Base-by-base conservation (phyloP, 768 basidiomycete genomes). In the Pisolithus tinctorius region DNA sequence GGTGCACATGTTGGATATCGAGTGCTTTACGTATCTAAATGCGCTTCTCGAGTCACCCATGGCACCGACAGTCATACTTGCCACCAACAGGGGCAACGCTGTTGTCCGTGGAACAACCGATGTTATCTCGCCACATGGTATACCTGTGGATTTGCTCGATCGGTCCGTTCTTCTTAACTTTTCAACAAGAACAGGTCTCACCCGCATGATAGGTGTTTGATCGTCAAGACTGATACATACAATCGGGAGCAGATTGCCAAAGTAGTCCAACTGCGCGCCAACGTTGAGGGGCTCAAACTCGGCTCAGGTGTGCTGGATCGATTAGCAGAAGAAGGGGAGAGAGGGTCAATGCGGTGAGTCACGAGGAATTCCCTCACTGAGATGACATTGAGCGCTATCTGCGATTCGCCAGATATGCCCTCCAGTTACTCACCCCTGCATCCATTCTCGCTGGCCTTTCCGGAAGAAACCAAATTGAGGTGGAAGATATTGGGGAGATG, bases 1-100 rank as follows among this genome's bases (percentile, higher is more conserved):
- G 93, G 95, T 98, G 23, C 96, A 99, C 72, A 98, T 98, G 95
- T 83, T 99, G 54, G 96, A 99, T 67, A 94, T 98, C 61, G 96
- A 99, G 68, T 97, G 94, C 68, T 99, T 98, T 74, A 97, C 96
- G 4, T 99, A 95, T 71, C 80, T 99, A 36, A 98, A 98, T 68
- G 86, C 93, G 10, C 80, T 97, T 8, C 79, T 99, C 43, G 96
- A 98, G 69, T 93, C 93, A 0, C 84, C 90, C 2, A 92, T 99
- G 84, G 93, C 96, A 3, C 96, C 96, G 0, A 96, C 96, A 4
- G 95, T 99, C 26, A 88, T 99, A 59, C 77, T 98, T 55, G 96
- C 96, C 3, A 96, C 95, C 25, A 99, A 99, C 66, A 81, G 96
- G 20, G 96, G 95, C 4, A 86, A 93, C 57, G 80, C 90, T 2